These are phyloP conservation scores for Taphrina communis DNA, from an alignment of 1,139 yeast genomes.

Conservation along the genomic window DNA sequence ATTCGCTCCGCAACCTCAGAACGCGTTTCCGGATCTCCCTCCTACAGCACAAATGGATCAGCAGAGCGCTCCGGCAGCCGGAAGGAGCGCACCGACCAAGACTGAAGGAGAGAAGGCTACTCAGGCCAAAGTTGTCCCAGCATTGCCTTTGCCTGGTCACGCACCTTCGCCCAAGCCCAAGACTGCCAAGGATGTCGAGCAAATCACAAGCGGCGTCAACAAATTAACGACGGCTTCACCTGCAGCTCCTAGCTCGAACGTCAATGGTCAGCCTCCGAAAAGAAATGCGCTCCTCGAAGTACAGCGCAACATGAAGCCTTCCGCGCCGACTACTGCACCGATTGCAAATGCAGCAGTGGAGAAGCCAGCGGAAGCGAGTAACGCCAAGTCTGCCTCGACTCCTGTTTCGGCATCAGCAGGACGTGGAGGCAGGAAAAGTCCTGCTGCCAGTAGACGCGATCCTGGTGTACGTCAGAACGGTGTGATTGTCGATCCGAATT, in stretches of 20 bases:
- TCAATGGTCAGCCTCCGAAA: constrained; percentile 38
- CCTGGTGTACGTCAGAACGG: constrained; percentile 37
- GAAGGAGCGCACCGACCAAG: constrained; percentile 46
- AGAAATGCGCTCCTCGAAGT: constrained; percentile 36
- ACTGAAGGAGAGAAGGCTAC: constrained; percentile 38
- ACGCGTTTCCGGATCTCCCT: constrained; percentile 49
- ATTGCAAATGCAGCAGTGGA: constrained; percentile 52
- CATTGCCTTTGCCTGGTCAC: constrained; percentile 46
- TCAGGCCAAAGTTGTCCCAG: constrained; percentile 39
- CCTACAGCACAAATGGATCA: constrained; percentile 25
- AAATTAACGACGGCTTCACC: constrained; percentile 29
- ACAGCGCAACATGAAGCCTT: constrained; percentile 21
- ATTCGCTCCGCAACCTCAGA: constrained; percentile 52
- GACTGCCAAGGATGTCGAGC: constrained; percentile 45
- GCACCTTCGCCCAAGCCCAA: constrained; percentile 49
- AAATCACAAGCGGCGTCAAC: constrained; percentile 52
- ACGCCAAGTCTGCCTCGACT: constrained; percentile 15
- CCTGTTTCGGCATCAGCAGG: constrained; percentile 1
- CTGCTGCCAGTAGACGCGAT: constrained; percentile 14
- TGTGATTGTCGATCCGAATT: constrained; percentile 28
- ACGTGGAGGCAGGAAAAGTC: constrained; percentile 22
- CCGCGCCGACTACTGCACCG: background rate
- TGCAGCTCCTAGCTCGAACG: constrained; percentile 38
- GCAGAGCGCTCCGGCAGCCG: constrained; percentile 15
- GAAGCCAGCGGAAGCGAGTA: constrained; percentile 8